Conservation (phyloP, 768 basidiomycete species). For the Boletus reticulatus region DNA sequence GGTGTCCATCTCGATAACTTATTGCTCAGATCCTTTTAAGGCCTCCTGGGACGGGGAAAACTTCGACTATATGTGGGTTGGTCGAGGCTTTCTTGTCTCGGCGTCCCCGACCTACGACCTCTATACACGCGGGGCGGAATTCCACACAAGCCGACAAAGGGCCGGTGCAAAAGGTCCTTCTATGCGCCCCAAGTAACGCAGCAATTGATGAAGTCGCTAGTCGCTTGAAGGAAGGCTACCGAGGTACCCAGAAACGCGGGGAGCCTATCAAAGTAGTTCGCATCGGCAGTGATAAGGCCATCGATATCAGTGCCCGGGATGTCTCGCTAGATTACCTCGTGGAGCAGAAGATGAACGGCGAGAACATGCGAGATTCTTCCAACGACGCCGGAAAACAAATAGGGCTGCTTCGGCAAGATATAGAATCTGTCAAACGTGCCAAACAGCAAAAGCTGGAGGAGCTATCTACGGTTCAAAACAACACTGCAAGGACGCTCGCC, state of each 20-base stretch:
- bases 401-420: constrained; percentile 55
- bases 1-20: background rate
- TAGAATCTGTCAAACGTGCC: constrained; percentile 63
- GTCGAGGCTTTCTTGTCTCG: constrained; percentile 76
- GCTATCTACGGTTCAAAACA: constrained; percentile 53
- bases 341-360: constrained; percentile 62
- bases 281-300: constrained; percentile 73
- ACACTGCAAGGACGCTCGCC: constrained; percentile 46
- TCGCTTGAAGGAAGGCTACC: constrained; percentile 79
- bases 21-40: constrained; percentile 38
- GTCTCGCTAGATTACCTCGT: constrained; percentile 86
- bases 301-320: constrained; percentile 79
- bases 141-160: constrained; percentile 39
- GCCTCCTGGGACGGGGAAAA: constrained; percentile 98
- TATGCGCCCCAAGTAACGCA: constrained; percentile 98
- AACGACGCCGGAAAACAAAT: constrained; percentile 61
- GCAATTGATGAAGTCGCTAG: constrained; percentile 95
- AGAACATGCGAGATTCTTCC: constrained; percentile 35
- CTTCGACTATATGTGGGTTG: constrained; percentile 95
- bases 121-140: constrained; percentile 48
- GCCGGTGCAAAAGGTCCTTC: constrained; percentile 68
- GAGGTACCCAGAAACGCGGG: constrained; percentile 50
- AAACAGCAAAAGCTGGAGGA: constrained; percentile 63
- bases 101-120: constrained; percentile 47
- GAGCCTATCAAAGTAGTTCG: constrained; percentile 81